Evolutionary conservation across 169 alveolate genomes (phyloP), one percentile per base, ranked within the genome.

Genomic region (Plasmodium vivax): DNA sequence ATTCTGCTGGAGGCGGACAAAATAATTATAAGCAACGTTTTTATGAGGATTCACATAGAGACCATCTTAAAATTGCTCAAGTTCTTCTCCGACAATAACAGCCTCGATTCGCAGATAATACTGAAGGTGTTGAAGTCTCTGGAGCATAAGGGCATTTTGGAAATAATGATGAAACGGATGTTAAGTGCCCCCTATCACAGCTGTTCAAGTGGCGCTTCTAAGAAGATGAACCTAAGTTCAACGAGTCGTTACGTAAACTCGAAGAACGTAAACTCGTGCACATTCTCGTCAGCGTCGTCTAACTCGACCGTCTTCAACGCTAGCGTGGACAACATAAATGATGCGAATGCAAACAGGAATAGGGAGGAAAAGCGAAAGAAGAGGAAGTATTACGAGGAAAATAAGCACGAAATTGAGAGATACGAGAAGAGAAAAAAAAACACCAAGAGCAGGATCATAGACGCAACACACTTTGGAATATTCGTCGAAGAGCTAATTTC

Each of bases 81-180:
- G 34, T 77, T 92, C 56, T 92, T 92, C 82, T 92, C 95, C 14
- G 92, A 82, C 8, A 92, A 92, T 72, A 82, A 81, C 83, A 81
- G 74, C 27, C 75, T 92, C 27, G 95, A 92, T 51, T 92, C 95
- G 41, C 74, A 81, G 23, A 83, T 92, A 79, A 92, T 92, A 72
- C 38, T 92, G 58, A 92, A 68, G 23, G 14, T 92, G 8, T 82
- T 92, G 16, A 92, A 82, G 32, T 92, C 92, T 30, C 30, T 92
- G 45, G 95, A 92, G 82, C 47, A 81, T 23, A 92, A 92, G 83
- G 95, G 95, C 10, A 92, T 92, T 92, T 92, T 92, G 62, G 95
- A 82, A 71, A 92, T 92, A 34, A 92, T 92, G 92, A 81, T 92
- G 92, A 92, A 92, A 82, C 80, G 95, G 38, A 82, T 92, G 95